phyloP scores from a whole-genome alignment of 441 rosid species.

The Francoa sonchifolia region DNA sequence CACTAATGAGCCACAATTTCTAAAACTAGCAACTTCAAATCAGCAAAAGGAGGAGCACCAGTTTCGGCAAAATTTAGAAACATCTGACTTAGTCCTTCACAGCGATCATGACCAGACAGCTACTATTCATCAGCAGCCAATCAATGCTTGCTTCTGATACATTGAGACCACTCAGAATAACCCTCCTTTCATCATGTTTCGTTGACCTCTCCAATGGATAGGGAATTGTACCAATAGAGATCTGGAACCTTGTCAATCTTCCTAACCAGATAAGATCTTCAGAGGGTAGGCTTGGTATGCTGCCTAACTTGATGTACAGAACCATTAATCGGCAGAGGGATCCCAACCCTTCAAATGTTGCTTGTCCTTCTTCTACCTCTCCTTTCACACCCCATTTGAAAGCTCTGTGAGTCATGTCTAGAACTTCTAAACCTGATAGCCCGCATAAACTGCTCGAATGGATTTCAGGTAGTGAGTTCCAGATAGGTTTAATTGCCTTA shows the following conservation, averaged over 20 bases:
- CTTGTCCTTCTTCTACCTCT: constrained; percentile 14
- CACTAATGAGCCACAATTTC: constrained; percentile 14
- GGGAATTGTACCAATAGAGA: constrained; percentile 20
- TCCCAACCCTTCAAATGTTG: constrained; percentile 18
- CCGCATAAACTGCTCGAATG: constrained; percentile 12
- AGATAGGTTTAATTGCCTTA: constrained; percentile 22
- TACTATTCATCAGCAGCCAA: constrained; percentile 18
- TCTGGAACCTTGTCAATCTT: constrained; percentile 15
- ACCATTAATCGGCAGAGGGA: constrained; percentile 8
- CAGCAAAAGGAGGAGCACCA: constrained; percentile 13
- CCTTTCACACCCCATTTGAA: constrained; percentile 19
- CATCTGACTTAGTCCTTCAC: constrained; percentile 20
- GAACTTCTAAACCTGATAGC: constrained; percentile 15
- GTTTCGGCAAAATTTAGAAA: constrained; percentile 19
- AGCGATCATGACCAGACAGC: constrained; percentile 19
- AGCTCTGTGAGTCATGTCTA: constrained; percentile 26
- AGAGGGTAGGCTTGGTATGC: constrained; percentile 13
- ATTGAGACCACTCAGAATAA: constrained; percentile 17
- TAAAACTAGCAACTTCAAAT: constrained; percentile 21
- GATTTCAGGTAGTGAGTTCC: constrained; percentile 22
- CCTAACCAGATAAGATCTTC: constrained; percentile 15
- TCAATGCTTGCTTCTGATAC: constrained; percentile 19
- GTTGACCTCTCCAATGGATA: constrained; percentile 20
- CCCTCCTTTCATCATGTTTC: constrained; percentile 17
- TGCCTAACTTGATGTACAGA: constrained; percentile 11